Evolutionary conservation across 2,329 filamentous ascomycete species (phyloP).

Genomic region (Keithomyces neogunnii): DNA sequence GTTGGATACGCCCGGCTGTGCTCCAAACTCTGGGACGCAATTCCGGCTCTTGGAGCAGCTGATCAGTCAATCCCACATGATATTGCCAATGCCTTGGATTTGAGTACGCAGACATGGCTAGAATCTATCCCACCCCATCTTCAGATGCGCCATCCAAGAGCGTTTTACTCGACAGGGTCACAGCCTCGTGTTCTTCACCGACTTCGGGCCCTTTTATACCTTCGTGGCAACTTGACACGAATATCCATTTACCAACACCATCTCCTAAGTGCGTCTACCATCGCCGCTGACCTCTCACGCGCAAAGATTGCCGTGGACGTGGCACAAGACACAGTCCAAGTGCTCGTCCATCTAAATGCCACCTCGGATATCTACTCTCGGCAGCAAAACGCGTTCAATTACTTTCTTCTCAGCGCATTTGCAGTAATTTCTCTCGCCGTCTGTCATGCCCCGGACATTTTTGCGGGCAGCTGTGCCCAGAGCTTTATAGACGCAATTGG

Average conservation of each 20-base stretch:
- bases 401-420: slow-evolving; percentile 19
- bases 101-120: slow-evolving; percentile 35
- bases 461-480: slow-evolving; percentile 26
- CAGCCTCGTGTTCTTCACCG: slow-evolving; percentile 29
- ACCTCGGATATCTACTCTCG: slow-evolving; percentile 16
- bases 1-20: slow-evolving; percentile 37
- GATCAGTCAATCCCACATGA: slow-evolving; percentile 28
- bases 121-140: slow-evolving; percentile 34
- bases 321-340: slow-evolving; percentile 15
- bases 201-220: slow-evolving; percentile 30
- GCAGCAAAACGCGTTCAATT: slow-evolving; percentile 17
- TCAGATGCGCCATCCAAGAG: slow-evolving; percentile 25
- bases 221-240: slow-evolving; percentile 34
- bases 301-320: slow-evolving; percentile 27
- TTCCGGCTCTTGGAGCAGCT: slow-evolving; percentile 26
- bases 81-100: slow-evolving; percentile 29
- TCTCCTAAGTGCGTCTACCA: slow-evolving; percentile 26
- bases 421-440: slow-evolving; percentile 33
- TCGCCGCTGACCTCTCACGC: slow-evolving; percentile 22
- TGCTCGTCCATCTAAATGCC: slow-evolving; percentile 14
- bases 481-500: slow-evolving; percentile 23
- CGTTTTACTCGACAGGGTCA: slow-evolving; percentile 21
- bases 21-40: slow-evolving; percentile 36
- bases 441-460: slow-evolving; percentile 32
- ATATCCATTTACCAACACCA: slow-evolving; percentile 34